Percentiles rank a stretch among this genome's conserved stretches.
Evolutionary conservation across 2,329 filamentous ascomycete species (phyloP).

Genomic region (Aspergillus pseudotamarii): DNA sequence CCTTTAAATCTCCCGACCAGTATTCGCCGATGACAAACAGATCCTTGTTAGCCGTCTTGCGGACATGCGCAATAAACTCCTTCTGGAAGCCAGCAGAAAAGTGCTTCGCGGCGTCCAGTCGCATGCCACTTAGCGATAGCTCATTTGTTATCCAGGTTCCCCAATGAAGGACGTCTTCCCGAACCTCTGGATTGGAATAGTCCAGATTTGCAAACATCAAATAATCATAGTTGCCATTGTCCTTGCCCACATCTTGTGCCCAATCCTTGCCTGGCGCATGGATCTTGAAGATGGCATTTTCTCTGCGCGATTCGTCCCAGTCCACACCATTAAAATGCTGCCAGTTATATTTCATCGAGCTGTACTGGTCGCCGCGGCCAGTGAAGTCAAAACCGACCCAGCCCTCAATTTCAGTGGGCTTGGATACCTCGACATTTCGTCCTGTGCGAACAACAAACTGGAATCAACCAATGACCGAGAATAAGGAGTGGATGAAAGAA

Average conservation of each 20-base stretch:
- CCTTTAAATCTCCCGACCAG: constrained; percentile 62
- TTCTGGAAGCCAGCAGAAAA: constrained; percentile 67
- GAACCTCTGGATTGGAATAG: constrained; percentile 65
- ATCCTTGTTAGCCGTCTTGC: constrained; percentile 52
- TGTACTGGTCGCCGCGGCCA: constrained; percentile 63
- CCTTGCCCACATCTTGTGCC: constrained; percentile 62
- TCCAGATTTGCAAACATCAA: constrained; percentile 75
- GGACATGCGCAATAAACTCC: constrained; percentile 63
- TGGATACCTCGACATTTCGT: constrained; percentile 26
- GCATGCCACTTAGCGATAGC: constrained; percentile 65
- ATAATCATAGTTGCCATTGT: constrained; percentile 69
- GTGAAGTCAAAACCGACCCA: constrained; percentile 71
- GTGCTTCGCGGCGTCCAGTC: constrained; percentile 74
- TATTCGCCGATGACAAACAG: constrained; percentile 72
- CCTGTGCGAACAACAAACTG: not conserved
- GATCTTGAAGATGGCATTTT: constrained; percentile 67
- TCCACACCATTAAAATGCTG: constrained; percentile 71
- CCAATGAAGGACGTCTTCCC: constrained; percentile 67
- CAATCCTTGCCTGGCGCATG: constrained; percentile 59
- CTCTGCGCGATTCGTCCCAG: constrained; percentile 60
- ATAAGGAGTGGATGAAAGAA: not conserved
- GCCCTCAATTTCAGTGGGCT: constrained; percentile 64
- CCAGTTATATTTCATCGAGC: constrained; percentile 65
- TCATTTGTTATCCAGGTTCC: constrained; percentile 67
- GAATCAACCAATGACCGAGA: not conserved